Evolutionary conservation across 495 filamentous ascomycete genomes (phyloP), one percentile per base, ranked within the genome.

Genomic region (Tetracladium marchalianum): DNA sequence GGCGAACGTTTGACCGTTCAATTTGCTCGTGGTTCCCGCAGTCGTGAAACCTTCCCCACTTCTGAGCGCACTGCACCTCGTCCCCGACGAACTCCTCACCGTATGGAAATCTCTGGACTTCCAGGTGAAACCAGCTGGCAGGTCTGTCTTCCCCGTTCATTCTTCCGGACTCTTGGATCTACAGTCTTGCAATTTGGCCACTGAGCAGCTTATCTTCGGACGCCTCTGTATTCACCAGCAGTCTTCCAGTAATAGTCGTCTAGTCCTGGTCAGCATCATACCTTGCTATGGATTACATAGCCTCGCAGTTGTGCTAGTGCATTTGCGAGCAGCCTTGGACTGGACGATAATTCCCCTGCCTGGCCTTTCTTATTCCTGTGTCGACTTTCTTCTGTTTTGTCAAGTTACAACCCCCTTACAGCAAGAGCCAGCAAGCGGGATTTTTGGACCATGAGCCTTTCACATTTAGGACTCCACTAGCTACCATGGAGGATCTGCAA

Each of bases 51-150:
- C 53, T 82, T 81, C 63, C 71, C 75, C 60, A 76, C 73, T 60
- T 68, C 71, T 45, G 84, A 95, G 61, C 86, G 88, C 60, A 79
- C 72, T 47, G 80, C 84, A 58, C 92, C 92, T 54, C 89, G 93
- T 58, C 90, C 92, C 35, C 81, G 92, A 54, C 90, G 92, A 62
- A 98, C 93, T 56, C 81, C 86, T 48, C 87, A 85, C 65, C 87
- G 92, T 62, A 96, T 98, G 92, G 80, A 88, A 66, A 90, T 98
- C 57, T 85, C 85, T 76, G 90, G 89, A 71, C 89, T 98, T 69
- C 90, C 90, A 59, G 76, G 76, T 67, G 93, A 97, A 75, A 97
- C 93, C 73, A 95, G 89, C 78, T 98, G 92, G 92, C 92, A 98
- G 92, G 92, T 98, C 85, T 93, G 92, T 85, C 82, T 71, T 64